Percentiles rank a stretch among this genome's conserved stretches.
phyloP scores from a whole-genome alignment of 106 monocot species.

The Cymbidium sinense region DNA sequence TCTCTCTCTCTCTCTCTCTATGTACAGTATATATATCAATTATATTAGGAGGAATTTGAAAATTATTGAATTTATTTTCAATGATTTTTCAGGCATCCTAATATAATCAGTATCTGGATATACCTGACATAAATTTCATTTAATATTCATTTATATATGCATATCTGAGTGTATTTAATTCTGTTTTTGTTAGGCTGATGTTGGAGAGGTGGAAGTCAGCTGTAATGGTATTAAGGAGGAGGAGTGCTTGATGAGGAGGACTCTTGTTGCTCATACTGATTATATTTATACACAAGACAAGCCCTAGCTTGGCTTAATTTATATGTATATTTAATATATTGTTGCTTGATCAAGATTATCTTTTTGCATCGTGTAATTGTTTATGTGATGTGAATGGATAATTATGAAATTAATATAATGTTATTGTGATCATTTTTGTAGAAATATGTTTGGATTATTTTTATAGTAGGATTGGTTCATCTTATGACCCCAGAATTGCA shows the following conservation, averaged over 20 bases:
- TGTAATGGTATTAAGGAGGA: background rate
- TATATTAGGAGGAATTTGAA: too few relatives aligned
- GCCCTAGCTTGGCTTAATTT: background rate
- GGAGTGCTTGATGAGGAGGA: conserved; percentile 16
- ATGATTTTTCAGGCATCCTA: too few relatives aligned
- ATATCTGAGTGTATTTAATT: background rate
- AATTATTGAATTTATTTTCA: too few relatives aligned
- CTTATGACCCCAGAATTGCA: too few relatives aligned
- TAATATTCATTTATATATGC: background rate
- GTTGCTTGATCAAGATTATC: background rate
- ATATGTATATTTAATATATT: background rate
- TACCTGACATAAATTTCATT: background rate
- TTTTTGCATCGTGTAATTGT: too few relatives aligned
- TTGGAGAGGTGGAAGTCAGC: background rate
- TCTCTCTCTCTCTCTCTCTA: background rate
- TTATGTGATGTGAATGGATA: too few relatives aligned
- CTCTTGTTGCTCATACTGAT: conserved; percentile 7
- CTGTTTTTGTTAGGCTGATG: background rate
- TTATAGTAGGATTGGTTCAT: too few relatives aligned
- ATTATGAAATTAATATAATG: too few relatives aligned
- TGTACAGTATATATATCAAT: background rate
- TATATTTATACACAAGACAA: conserved; percentile 10
- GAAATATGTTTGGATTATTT: too few relatives aligned
- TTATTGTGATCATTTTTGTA: too few relatives aligned
- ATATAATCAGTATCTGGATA: too few relatives aligned